phyloP scores from a whole-genome alignment of 1,139 yeast species.

The Diutina ranongensis region DNA sequence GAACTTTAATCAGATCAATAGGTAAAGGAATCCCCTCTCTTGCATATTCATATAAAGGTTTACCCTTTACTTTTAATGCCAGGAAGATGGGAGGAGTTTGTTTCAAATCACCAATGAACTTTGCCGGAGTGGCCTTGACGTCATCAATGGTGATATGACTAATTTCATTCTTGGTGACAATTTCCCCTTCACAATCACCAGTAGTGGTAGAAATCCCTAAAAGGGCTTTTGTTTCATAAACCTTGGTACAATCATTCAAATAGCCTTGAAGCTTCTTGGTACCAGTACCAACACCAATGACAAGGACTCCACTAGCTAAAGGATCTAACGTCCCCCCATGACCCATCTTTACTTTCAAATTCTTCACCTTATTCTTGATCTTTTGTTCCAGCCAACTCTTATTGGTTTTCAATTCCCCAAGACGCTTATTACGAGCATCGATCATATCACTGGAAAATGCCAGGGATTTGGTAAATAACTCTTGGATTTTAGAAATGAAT shows the following conservation, averaged over 20 bases:
- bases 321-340: constrained; percentile 99
- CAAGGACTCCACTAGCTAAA: constrained; percentile 83
- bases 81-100: constrained; percentile 96
- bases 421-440: constrained; percentile 21
- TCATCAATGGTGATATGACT: constrained; percentile 47
- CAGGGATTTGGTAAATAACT: constrained; percentile 46
- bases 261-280: constrained; percentile 71
- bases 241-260: constrained; percentile 59
- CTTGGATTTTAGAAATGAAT: constrained; percentile 55
- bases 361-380: constrained; percentile 34
- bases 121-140: constrained; percentile 38
- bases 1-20: constrained; percentile 50
- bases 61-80: constrained; percentile 90
- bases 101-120: constrained; percentile 64
- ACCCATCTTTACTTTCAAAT: constrained; percentile 74
- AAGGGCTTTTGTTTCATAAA: constrained; percentile 74
- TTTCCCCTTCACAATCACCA: constrained; percentile 85
- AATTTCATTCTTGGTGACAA: constrained; percentile 45
- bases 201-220: constrained; percentile 90
- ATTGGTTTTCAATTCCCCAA: constrained; percentile 29
- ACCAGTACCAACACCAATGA: constrained; percentile 83
- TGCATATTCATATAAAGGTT: constrained; percentile 89
- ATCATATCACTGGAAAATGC: constrained; percentile 48
- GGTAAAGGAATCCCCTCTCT: constrained; percentile 83
- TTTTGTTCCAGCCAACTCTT: constrained; percentile 34